Conservation (phyloP, 164 flowering plant species). For the Cinnamomum chago region DNA sequence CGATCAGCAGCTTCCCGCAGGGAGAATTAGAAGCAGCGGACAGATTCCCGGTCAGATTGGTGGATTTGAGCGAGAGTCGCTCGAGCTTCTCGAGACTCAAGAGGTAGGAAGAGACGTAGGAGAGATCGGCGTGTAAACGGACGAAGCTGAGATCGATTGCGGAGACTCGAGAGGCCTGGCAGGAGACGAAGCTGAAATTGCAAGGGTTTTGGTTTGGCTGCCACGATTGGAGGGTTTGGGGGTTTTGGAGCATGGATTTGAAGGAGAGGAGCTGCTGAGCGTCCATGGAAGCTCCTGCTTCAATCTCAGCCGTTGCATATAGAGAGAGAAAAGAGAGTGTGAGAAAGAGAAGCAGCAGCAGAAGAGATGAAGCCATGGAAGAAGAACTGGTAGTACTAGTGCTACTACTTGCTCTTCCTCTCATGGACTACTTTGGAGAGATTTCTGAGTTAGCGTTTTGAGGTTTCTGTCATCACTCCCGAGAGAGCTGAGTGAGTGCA, state of each 20-base stretch:
- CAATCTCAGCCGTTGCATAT: neutral
- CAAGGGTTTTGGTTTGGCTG: constrained; percentile 4
- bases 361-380: neutral
- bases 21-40: constrained; percentile 21
- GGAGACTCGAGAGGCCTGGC: constrained; percentile 33
- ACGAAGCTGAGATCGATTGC: constrained; percentile 44
- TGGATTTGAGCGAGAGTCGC: constrained; percentile 26
- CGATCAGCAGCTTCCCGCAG: constrained; percentile 35
- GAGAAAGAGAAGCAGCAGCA: neutral
- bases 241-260: constrained; percentile 3
- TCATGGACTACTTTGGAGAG: too few species aligned
- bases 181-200: constrained; percentile 4
- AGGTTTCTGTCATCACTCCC: too few species aligned
- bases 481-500: neutral
- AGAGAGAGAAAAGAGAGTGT: neutral
- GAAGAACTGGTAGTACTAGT: too few species aligned
- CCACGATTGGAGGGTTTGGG: constrained; percentile 3
- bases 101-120: constrained; percentile 35
- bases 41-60: constrained; percentile 51
- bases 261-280: constrained; percentile 10
- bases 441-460: too few species aligned
- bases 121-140: constrained; percentile 34
- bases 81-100: constrained; percentile 40
- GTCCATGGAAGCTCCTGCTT: neutral
- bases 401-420: too few species aligned